Conservation (phyloP, 306 rosid genomes). For the Carpinus fangiana region DNA sequence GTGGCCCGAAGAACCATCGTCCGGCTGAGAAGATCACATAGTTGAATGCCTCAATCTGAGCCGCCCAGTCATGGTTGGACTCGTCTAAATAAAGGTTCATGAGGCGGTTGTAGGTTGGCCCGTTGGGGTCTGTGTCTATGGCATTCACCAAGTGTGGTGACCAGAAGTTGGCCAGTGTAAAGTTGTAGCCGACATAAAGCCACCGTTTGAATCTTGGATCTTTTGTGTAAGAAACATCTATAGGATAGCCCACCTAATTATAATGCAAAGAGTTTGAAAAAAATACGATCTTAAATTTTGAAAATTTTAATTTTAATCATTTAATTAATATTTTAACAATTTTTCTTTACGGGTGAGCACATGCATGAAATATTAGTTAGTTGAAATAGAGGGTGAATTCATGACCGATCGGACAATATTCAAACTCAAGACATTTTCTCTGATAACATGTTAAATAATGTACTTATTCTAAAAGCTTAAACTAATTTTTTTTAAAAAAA, state of each 20-base stretch:
- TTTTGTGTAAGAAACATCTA: slow-evolving; percentile 50
- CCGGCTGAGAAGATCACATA: slow-evolving; percentile 79
- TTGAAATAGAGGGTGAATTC: too few relatives aligned
- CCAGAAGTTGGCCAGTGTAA: slow-evolving; percentile 71
- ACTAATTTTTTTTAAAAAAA: too few relatives aligned
- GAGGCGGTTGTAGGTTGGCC: slow-evolving; percentile 46
- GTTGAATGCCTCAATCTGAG: slow-evolving; percentile 50
- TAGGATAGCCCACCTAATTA: slow-evolving; percentile 58
- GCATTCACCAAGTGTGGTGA: slow-evolving; percentile 65
- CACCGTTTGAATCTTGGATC: slow-evolving; percentile 48
- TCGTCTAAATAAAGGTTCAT: slow-evolving; percentile 71
- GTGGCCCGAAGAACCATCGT: slow-evolving; percentile 81
- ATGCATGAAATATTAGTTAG: too few relatives aligned
- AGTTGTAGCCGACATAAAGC: slow-evolving; percentile 56
- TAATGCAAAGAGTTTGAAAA: neutral
- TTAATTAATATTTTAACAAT: too few relatives aligned
- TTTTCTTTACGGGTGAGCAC: too few relatives aligned
- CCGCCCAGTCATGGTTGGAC: slow-evolving; percentile 56
- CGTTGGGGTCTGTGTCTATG: slow-evolving; percentile 41
- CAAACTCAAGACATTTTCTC: too few relatives aligned
- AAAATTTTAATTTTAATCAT: too few relatives aligned
- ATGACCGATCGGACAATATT: neutral
- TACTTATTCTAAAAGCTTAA: too few relatives aligned
- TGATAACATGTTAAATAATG: too few relatives aligned
- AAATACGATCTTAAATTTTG: too few relatives aligned